Evolutionary conservation across 1,139 yeast genomes (phyloP).

Genomic region (Saccharomycopsis phalli): DNA sequence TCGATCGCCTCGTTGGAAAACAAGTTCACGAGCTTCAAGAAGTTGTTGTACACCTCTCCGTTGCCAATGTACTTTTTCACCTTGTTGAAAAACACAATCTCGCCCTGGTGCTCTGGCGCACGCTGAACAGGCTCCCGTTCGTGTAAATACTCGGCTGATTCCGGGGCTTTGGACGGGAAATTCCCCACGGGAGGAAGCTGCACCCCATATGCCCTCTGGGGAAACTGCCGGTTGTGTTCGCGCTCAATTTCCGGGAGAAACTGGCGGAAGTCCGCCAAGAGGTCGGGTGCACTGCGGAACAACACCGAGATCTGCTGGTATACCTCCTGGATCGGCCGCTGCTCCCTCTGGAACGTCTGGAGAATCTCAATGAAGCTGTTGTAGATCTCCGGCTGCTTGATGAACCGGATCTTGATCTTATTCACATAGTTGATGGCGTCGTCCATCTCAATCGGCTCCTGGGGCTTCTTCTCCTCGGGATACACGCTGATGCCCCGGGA

Average conservation of each 20-base stretch:
- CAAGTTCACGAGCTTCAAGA: constrained; percentile 75
- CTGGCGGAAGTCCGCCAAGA: constrained; percentile 88
- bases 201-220: constrained; percentile 16
- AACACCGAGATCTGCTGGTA: constrained; percentile 84
- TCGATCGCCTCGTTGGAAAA: constrained; percentile 89
- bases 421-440: constrained; percentile 96
- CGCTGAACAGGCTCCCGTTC: background rate
- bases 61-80: constrained; percentile 85
- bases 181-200: constrained; percentile 95
- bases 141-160: background rate
- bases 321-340: constrained; percentile 89
- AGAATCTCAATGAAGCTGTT: constrained; percentile 89
- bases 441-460: constrained; percentile 88
- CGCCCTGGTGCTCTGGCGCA: constrained; percentile 42
- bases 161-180: constrained; percentile 65
- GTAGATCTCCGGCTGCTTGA: constrained; percentile 91
- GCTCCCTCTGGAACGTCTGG: constrained; percentile 94
- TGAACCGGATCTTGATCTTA: constrained; percentile 88
- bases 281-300: constrained; percentile 89
- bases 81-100: constrained; percentile 81
- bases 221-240: constrained; percentile 21
- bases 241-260: constrained; percentile 66
- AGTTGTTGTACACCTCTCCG: constrained; percentile 86
- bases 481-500: constrained; percentile 15
- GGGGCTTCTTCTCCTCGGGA: constrained; percentile 23